phyloP scores from a whole-genome alignment of 371 early-diverging fungal genomes.

The Phascolomyces articulosus region DNA sequence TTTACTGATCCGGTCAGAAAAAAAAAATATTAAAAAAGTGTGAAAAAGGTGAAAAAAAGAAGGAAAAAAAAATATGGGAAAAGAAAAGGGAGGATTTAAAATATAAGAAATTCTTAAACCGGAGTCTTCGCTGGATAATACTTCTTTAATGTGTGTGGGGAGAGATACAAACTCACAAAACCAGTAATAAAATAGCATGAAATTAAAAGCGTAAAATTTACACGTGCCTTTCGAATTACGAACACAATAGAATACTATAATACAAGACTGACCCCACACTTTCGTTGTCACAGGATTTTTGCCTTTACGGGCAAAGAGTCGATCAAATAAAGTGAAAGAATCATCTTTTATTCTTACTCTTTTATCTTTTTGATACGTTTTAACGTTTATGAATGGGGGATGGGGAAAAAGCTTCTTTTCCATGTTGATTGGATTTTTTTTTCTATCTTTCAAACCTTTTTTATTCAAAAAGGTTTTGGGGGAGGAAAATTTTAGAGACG shows the following conservation, averaged over 20 bases:
- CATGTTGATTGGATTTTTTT: no score
- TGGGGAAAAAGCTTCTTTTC: no score
- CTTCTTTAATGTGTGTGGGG: slow-evolving; percentile 3
- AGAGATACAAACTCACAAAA: no score
- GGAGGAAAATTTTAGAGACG: no score
- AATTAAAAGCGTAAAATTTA: slow-evolving; percentile 2
- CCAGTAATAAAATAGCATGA: not conserved
- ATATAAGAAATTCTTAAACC: not conserved
- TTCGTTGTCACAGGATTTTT: not conserved
- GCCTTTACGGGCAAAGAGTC: not conserved
- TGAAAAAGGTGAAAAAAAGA: slow-evolving; percentile 2
- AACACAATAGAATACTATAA: no score
- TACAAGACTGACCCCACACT: slow-evolving; percentile 3
- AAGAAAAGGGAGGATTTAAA: not conserved
- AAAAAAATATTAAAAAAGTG: not conserved
- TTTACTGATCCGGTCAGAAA: not conserved
- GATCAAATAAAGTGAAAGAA: not conserved
- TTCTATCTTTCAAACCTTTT: no score
- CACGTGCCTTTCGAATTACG: not conserved
- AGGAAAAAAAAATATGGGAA: not conserved
- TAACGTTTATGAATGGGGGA: no score
- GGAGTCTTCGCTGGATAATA: no score
- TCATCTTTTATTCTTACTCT: no score
- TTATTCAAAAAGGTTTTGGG: no score
- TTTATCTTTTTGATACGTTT: no score